These are phyloP conservation scores for Calonectria pseudoreteaudii DNA, from an alignment of 2,329 filamentous ascomycete genomes.

Conservation along the genomic window DNA sequence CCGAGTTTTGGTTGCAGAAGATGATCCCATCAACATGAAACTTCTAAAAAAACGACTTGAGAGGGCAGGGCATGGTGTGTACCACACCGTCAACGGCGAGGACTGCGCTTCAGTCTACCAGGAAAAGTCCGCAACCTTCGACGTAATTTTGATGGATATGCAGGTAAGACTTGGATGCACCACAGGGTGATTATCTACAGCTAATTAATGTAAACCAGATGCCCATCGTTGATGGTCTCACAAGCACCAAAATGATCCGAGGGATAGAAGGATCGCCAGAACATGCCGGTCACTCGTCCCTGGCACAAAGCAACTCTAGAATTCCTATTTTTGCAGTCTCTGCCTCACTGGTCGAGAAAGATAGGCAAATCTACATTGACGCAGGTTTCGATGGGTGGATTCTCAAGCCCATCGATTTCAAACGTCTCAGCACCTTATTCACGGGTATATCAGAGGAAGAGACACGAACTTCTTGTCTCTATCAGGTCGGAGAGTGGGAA, in stretches of 20 bases:
- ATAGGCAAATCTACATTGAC: conserved; percentile 76
- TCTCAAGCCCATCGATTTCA: conserved; percentile 87
- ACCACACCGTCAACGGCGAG: conserved; percentile 83
- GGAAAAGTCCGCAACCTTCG: conserved; percentile 72
- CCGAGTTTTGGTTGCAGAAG: conserved; percentile 83
- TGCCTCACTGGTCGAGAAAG: conserved; percentile 80
- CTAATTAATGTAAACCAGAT: conserved; percentile 67
- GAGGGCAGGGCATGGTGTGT: conserved; percentile 78
- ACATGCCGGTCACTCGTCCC: conserved; percentile 64
- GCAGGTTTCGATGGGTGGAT: conserved; percentile 93
- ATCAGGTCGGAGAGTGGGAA: conserved; percentile 82
- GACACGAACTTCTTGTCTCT: conserved; percentile 72
- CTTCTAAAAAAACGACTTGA: conserved; percentile 85
- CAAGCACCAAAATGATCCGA: conserved; percentile 86
- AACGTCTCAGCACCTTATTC: conserved; percentile 76
- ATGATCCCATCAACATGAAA: conserved; percentile 88
- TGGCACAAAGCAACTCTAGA: conserved; percentile 71
- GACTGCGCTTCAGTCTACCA: conserved; percentile 81
- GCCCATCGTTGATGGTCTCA: conserved; percentile 89
- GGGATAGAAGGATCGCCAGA: conserved; percentile 70
- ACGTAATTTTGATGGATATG: conserved; percentile 92
- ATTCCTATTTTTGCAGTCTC: conserved; percentile 90
- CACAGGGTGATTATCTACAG: neutral
- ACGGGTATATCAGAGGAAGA: conserved; percentile 74
- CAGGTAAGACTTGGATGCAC: conserved; percentile 68